Percentiles rank a stretch among this genome's conserved stretches.
These are phyloP conservation scores for Sarocladiaceae sp. DNA, from an alignment of 2,329 filamentous ascomycete genomes.

Conservation along the genomic window DNA sequence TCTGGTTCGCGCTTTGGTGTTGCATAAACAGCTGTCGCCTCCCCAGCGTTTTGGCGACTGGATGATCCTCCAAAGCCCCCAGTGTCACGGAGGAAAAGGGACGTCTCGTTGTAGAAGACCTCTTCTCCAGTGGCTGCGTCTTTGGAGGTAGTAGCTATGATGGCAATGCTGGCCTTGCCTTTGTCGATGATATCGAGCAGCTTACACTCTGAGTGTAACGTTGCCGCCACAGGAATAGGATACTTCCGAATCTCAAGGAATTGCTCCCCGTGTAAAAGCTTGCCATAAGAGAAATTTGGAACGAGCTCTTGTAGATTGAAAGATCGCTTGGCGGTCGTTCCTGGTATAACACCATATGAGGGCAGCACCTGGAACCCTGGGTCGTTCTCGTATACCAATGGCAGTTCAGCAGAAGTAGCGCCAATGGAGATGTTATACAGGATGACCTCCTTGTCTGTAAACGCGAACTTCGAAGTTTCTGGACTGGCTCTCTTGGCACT, in stretches of 20 bases:
- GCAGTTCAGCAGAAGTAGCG: slow-evolving; percentile 82
- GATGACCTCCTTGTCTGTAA: slow-evolving; percentile 80
- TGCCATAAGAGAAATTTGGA: slow-evolving; percentile 95
- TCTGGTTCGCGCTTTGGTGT: slow-evolving; percentile 78
- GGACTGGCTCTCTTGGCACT: slow-evolving; percentile 62
- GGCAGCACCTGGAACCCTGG: slow-evolving; percentile 91
- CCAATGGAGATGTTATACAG: slow-evolving; percentile 95
- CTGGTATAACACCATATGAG: slow-evolving; percentile 91
- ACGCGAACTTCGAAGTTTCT: slow-evolving; percentile 73
- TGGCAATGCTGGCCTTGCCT: slow-evolving; percentile 80
- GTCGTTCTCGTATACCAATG: slow-evolving; percentile 82
- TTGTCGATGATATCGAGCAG: slow-evolving; percentile 96
- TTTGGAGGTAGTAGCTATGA: slow-evolving; percentile 77
- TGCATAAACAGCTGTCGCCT: slow-evolving; percentile 72
- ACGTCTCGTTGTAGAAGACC: slow-evolving; percentile 93
- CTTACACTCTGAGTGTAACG: slow-evolving; percentile 68
- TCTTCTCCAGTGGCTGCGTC: slow-evolving; percentile 82
- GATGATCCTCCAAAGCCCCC: slow-evolving; percentile 84
- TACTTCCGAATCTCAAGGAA: slow-evolving; percentile 91
- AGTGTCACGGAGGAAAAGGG: slow-evolving; percentile 85
- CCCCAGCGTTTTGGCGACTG: slow-evolving; percentile 73
- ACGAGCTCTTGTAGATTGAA: slow-evolving; percentile 79
- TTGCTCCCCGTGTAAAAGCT: slow-evolving; percentile 97
- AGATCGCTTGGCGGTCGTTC: slow-evolving; percentile 75
- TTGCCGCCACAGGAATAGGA: slow-evolving; percentile 81